phyloP scores from a whole-genome alignment of 495 filamentous ascomycete genomes.

The Monascus purpureus region DNA sequence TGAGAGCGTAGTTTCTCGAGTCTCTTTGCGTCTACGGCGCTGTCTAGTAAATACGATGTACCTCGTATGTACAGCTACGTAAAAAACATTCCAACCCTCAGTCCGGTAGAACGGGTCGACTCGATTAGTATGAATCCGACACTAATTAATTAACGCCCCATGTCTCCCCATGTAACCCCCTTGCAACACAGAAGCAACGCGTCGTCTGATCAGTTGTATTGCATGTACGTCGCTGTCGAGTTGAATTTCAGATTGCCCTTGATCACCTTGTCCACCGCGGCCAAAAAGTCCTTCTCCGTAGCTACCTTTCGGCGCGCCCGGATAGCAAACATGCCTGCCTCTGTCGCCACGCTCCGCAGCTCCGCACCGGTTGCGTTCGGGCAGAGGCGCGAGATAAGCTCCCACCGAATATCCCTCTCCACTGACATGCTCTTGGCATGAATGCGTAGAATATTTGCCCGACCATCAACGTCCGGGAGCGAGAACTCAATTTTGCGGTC shows the following conservation, averaged over 20 bases:
- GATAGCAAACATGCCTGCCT: constrained; percentile 98
- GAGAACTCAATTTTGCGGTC: constrained; percentile 99
- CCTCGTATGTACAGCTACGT: too few species aligned
- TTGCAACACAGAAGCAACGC: constrained; percentile 4
- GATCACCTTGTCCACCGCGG: constrained; percentile 97
- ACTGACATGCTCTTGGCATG: constrained; percentile 99
- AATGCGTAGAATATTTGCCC: constrained; percentile 93
- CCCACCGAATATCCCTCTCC: constrained; percentile 97
- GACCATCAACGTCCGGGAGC: constrained; percentile 87
- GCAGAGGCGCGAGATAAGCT: constrained; percentile 90
- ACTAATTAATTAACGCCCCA: too few species aligned
- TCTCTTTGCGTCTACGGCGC: constrained; percentile 16
- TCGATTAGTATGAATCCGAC: too few species aligned
- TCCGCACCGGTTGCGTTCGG: constrained; percentile 96
- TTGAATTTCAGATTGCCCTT: constrained; percentile 99
- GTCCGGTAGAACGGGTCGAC: too few species aligned
- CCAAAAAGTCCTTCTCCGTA: constrained; percentile 97
- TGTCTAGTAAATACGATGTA: too few species aligned
- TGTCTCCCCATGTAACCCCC: constrained; percentile 10
- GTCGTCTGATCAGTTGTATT: constrained; percentile 69
- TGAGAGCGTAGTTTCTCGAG: constrained; percentile 14
- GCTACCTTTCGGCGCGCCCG: constrained; percentile 93
- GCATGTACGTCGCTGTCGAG: constrained; percentile 96
- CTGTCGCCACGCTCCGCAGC: constrained; percentile 89
- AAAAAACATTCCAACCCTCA: too few species aligned